Percentiles rank a stretch among this genome's conserved stretches.
phyloP scores from a whole-genome alignment of 1,139 yeast species.

The Diutina neorugosa region DNA sequence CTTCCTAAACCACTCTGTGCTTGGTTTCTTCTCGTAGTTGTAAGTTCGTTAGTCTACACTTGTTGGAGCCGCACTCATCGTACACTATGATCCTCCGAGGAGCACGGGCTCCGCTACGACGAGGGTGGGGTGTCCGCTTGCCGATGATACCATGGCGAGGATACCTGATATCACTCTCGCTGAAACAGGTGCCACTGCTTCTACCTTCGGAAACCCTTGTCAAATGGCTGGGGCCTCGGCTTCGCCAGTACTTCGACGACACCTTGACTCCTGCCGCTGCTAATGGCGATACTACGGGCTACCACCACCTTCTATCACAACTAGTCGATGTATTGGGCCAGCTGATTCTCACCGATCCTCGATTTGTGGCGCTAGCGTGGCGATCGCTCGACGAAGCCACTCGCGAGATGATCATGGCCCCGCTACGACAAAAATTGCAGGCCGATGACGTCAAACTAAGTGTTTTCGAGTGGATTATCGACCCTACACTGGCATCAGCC shows the following conservation, averaged over 20 bases:
- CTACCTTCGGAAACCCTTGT: neutral
- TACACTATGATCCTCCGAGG: neutral
- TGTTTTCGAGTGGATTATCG: neutral
- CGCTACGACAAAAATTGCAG: neutral
- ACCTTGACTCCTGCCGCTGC: neutral
- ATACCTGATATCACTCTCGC: neutral
- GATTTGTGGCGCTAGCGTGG: neutral
- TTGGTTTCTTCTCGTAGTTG: neutral
- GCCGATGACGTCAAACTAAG: neutral
- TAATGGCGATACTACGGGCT: neutral
- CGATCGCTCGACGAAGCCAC: neutral
- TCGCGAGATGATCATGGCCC: neutral
- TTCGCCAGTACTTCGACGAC: neutral
- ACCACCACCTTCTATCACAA: neutral
- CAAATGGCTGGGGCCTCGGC: neutral
- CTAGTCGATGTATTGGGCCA: neutral
- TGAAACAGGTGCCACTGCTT: neutral
- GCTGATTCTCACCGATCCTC: neutral
- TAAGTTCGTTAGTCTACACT: neutral
- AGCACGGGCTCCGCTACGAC: neutral
- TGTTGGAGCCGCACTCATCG: neutral
- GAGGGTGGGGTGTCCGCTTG: neutral
- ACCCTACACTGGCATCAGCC: neutral
- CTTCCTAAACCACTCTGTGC: too few relatives aligned
- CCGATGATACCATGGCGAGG: neutral